phyloP scores from a whole-genome alignment of 257 asterid genomes.

The Jaltomata sinuosa region DNA sequence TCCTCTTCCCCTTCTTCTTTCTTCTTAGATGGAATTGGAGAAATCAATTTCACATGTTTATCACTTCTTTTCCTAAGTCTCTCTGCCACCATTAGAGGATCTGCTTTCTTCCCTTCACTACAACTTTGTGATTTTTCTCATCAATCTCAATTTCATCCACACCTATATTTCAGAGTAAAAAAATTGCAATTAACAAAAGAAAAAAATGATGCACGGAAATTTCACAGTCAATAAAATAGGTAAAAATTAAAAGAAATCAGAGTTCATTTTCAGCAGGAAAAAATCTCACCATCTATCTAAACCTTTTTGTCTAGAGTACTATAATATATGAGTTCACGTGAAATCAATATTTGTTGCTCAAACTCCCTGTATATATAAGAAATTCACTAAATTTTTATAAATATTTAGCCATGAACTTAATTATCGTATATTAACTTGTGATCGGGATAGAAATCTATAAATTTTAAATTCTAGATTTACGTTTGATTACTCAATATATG shows the following conservation, averaged over 20 bases:
- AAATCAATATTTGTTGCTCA: neutral
- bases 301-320: neutral
- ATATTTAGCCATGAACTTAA: neutral
- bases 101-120: constrained; percentile 43
- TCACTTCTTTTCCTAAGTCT: constrained; percentile 55
- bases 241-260: neutral
- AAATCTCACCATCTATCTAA: too few species aligned
- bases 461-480: neutral
- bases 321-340: neutral
- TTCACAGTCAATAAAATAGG: neutral
- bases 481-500: rapidly evolving
- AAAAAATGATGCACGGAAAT: neutral
- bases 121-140: constrained; percentile 33
- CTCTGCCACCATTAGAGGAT: constrained; percentile 46
- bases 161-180: constrained; percentile 19
- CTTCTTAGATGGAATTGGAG: constrained; percentile 25
- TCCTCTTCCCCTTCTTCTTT: constrained; percentile 17
- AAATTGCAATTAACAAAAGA: neutral
- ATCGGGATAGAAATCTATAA: neutral
- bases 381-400: neutral
- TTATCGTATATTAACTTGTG: neutral
- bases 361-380: neutral
- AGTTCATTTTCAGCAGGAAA: too few species aligned
- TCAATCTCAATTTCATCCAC: constrained; percentile 53
- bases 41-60: constrained; percentile 47